These are phyloP conservation scores for Colletotrichum acutatum DNA, from an alignment of 2,329 filamentous ascomycete species.

Conservation along the genomic window DNA sequence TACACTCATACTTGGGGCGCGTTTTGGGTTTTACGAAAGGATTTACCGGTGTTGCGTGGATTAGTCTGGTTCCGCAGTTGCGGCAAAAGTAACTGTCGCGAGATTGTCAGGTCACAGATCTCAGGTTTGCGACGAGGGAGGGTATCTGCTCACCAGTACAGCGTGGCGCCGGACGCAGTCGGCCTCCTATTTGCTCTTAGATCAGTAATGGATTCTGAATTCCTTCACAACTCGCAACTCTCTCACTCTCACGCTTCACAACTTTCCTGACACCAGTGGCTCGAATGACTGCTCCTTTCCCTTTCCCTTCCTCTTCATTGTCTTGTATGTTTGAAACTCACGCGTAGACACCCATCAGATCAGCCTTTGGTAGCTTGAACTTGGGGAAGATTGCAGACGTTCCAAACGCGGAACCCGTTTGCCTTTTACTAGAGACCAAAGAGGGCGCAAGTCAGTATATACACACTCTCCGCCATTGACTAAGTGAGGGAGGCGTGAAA, in stretches of 20 bases:
- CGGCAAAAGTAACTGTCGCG: constrained; percentile 72
- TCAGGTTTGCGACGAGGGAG: no score
- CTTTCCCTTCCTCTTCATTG: neutral
- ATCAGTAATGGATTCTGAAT: constrained; percentile 13
- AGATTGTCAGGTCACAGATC: neutral
- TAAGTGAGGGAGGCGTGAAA: no score
- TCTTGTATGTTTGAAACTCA: constrained; percentile 47
- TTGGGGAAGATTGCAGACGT: constrained; percentile 76
- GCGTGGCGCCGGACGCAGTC: constrained; percentile 64
- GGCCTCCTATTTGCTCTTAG: constrained; percentile 57
- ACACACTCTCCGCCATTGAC: no score
- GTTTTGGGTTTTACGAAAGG: no score
- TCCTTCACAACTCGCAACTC: neutral
- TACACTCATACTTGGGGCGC: no score
- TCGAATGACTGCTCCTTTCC: neutral
- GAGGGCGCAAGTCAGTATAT: neutral
- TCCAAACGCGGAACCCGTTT: constrained; percentile 75
- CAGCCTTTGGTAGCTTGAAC: constrained; percentile 65
- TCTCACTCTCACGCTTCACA: neutral
- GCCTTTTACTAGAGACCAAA: constrained; percentile 55
- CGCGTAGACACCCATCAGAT: constrained; percentile 65
- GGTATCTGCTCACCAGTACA: constrained; percentile 63
- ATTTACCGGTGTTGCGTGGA: constrained; percentile 69
- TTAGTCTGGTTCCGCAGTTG: constrained; percentile 71
- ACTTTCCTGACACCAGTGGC: neutral